Evolutionary conservation across 352 stramenopile species (phyloP), one percentile per base, ranked within the genome.

Genomic region (Paralagenidium karlingii): DNA sequence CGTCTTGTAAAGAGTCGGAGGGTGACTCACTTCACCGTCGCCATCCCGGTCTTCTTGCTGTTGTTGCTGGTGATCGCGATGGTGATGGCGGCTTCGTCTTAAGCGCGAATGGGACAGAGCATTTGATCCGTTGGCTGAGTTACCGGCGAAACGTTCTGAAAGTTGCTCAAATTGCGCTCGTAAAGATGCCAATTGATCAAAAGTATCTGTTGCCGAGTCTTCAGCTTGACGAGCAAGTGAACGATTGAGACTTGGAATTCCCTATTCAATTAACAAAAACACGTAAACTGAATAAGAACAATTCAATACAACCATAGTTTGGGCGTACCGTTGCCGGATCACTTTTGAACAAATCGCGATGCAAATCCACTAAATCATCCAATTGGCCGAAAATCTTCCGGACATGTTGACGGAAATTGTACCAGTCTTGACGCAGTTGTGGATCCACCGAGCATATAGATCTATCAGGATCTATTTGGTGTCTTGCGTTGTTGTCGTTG

Each of bases 351-450:
- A 76, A 49, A 8, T 75, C 66, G 2, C 67, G 62, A 36, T 80
- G 70, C 7, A 56, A 33, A 20, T 82, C 70, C 1, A 80, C 60
- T 64, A 84, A 76, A 18, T 84, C 65, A 26, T 84, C 70, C 1
- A 82, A 48, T 2, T 54, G 57, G 13, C 51, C 58, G 36, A 82
- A 82, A 0, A 63, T 49, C 36, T 80, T 51, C 2, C 67, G 67
- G 64, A 84, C 82, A 18, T 68, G 43, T 24, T 68, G 66, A 12
- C 64, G 67, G 36, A 84, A 84, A 5, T 38, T 51, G 22, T 82
- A 84, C 22, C 79, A 51, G 21, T 76, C 55, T 38, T 81, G 58
- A 5, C 67, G 60, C 10, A 32, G 28, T 61, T n/a, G n/a, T n/a
- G n/a, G n/a, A n/a, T n/a, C n/a, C n/a, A n/a, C n/a, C n/a, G n/a